These are phyloP conservation scores for Aspergillus bombycis DNA, from an alignment of 2,329 filamentous ascomycete genomes.

Conservation along the genomic window DNA sequence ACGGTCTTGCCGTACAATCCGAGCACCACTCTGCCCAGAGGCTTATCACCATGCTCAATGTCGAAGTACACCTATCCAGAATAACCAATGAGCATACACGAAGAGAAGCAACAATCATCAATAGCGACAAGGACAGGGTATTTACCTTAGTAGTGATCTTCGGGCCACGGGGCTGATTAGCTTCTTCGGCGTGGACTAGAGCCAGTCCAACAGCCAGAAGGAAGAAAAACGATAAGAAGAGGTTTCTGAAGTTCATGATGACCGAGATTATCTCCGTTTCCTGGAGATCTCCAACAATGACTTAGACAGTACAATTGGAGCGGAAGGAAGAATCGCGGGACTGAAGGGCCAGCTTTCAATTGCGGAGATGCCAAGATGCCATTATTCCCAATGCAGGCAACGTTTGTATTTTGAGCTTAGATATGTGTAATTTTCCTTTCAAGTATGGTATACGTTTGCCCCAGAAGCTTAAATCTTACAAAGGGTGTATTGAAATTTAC, in stretches of 20 bases:
- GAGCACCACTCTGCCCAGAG: conserved; percentile 63
- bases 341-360: conserved; percentile 42
- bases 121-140: not conserved
- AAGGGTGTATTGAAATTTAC: conserved; percentile 14
- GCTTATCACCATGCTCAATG: conserved; percentile 65
- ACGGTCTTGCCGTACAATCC: conserved; percentile 70
- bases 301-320: conserved; percentile 18
- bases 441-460: not conserved
- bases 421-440: conserved; percentile 17
- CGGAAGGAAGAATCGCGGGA: conserved; percentile 14
- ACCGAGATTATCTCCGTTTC: conserved; percentile 11
- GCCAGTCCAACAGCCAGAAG: conserved; percentile 71
- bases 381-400: conserved; percentile 12
- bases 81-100: conserved; percentile 15
- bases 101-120: not conserved
- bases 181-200: conserved; percentile 73
- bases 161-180: conserved; percentile 66
- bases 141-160: conserved; percentile 90
- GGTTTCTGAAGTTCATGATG: conserved; percentile 39
- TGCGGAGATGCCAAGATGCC: conserved; percentile 26
- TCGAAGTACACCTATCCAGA: conserved; percentile 63
- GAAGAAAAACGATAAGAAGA: conserved; percentile 68
- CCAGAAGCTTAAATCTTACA: not conserved
- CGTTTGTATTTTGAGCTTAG: not conserved
- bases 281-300: conserved; percentile 19